Evolutionary conservation across 2,329 filamentous ascomycete species (phyloP).

Genomic region (Coniochaeta prunicola): DNA sequence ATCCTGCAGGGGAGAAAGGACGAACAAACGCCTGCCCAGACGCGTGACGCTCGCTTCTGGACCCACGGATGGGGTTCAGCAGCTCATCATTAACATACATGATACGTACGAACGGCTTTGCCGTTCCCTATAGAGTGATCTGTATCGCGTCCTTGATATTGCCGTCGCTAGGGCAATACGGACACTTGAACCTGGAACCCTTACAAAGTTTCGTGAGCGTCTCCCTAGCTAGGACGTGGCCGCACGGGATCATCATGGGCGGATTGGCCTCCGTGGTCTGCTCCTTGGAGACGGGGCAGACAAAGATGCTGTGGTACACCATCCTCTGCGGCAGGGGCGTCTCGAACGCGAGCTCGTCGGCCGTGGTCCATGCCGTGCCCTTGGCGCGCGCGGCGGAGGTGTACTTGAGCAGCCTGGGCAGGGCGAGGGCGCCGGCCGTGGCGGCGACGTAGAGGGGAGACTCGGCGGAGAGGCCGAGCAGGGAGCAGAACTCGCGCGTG

Average conservation of each 20-base stretch:
- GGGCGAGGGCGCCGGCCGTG: slow-evolving; percentile 84
- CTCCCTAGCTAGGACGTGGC: slow-evolving; percentile 86
- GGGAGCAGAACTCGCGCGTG: slow-evolving; percentile 86
- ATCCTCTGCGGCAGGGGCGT: slow-evolving; percentile 52
- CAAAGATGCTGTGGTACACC: slow-evolving; percentile 92
- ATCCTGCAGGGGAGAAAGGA: neutral
- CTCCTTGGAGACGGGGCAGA: slow-evolving; percentile 94
- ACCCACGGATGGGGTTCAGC: neutral
- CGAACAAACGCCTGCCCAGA: too few species aligned
- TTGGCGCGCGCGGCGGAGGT: slow-evolving; percentile 81
- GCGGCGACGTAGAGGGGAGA: slow-evolving; percentile 89
- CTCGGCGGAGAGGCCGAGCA: slow-evolving; percentile 82
- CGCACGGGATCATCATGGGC: slow-evolving; percentile 93
- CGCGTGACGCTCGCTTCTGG: neutral
- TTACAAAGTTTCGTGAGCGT: slow-evolving; percentile 75
- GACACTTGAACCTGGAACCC: slow-evolving; percentile 81
- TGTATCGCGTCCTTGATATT: slow-evolving; percentile 67
- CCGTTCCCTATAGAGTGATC: slow-evolving; percentile 50
- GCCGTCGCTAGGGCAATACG: slow-evolving; percentile 87
- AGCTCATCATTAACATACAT: neutral
- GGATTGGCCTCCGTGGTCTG: slow-evolving; percentile 90
- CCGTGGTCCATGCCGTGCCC: slow-evolving; percentile 89
- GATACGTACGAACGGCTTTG: neutral
- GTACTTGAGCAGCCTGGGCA: slow-evolving; percentile 84
- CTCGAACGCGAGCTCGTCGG: slow-evolving; percentile 80